A percentile compares a stretch with the other conserved stretches of the same genome.
phyloP scores from a whole-genome alignment of 352 stramenopile genomes.

The Albugo laibachii region DNA sequence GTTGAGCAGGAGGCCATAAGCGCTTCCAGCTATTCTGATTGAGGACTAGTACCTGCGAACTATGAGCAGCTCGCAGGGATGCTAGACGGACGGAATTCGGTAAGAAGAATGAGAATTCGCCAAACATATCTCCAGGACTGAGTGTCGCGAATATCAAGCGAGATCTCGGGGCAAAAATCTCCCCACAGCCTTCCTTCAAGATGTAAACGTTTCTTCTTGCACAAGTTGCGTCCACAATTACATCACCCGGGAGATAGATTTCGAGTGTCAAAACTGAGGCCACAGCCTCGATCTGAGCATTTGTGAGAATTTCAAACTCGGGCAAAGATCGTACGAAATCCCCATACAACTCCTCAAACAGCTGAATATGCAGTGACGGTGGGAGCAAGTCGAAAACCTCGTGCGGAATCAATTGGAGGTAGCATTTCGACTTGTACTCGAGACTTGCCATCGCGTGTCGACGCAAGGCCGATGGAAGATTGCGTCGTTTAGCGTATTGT shows the following conservation, averaged over 20 bases:
- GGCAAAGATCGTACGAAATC: conserved; percentile 11
- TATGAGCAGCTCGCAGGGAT: conserved; percentile 23
- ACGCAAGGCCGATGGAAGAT: conserved; percentile 18
- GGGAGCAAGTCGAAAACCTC: conserved; percentile 30
- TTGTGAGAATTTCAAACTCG: conserved; percentile 18
- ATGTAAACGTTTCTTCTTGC: conserved; percentile 22
- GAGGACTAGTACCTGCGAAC: conserved; percentile 38
- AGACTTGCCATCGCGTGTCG: conserved; percentile 28
- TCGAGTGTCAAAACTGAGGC: conserved; percentile 24
- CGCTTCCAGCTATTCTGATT: conserved; percentile 23
- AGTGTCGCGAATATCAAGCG: conserved; percentile 19
- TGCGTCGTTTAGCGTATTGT: conserved; percentile 38
- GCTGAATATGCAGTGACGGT: conserved; percentile 10
- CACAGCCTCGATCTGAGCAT: conserved; percentile 26
- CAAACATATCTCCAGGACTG: conserved; percentile 19
- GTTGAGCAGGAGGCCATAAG: conserved; percentile 22
- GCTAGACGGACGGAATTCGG: conserved; percentile 20
- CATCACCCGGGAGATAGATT: conserved; percentile 38
- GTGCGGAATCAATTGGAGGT: conserved; percentile 16
- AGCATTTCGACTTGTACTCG: conserved; percentile 27
- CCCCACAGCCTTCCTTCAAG: conserved; percentile 24
- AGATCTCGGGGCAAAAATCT: conserved; percentile 19
- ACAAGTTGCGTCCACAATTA: conserved; percentile 29
- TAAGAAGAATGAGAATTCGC: conserved; percentile 44
- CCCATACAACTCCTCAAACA: conserved; percentile 39